phyloP scores from a whole-genome alignment of 257 asterid species.

The Perilla frutescens region DNA sequence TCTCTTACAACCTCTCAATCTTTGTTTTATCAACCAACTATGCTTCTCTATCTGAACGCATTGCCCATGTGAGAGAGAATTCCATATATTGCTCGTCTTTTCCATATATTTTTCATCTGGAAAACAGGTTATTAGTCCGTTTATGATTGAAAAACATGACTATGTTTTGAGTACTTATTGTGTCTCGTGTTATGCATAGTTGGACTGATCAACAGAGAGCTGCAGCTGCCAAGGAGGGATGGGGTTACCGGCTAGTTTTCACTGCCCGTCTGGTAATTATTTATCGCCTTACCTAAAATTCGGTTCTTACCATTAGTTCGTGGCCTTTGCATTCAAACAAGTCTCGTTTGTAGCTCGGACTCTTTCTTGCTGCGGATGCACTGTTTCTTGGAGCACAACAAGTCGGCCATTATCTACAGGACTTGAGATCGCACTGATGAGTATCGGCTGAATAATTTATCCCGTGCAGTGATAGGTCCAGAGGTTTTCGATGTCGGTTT shows the following conservation, averaged over 20 bases:
- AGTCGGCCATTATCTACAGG: constrained; percentile 73
- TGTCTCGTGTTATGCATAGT: constrained; percentile 44
- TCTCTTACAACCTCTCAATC: no score
- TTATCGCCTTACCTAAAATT: constrained; percentile 14
- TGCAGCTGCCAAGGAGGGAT: constrained; percentile 91
- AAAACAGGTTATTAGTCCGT: background rate
- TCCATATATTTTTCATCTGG: background rate
- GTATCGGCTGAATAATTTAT: background rate
- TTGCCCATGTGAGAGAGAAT: background rate
- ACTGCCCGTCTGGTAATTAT: constrained; percentile 83
- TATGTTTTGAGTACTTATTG: no score
- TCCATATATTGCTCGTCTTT: no score
- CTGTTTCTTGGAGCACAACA: constrained; percentile 80
- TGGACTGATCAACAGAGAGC: constrained; percentile 99
- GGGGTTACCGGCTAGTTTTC: constrained; percentile 80
- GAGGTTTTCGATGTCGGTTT: no score
- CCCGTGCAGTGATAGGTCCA: background rate
- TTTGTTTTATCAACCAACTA: background rate
- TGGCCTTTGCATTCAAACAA: constrained; percentile 7
- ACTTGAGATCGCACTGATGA: constrained; percentile 61
- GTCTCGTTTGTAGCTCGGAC: constrained; percentile 60
- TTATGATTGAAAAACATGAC: background rate
- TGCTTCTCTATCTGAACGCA: background rate
- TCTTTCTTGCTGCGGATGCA: constrained; percentile 73
- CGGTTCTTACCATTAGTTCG: background rate